Percentiles rank a stretch among this genome's conserved stretches.
Conservation (phyloP, 73 alveolate species). For the Uronychia binucleata region DNA sequence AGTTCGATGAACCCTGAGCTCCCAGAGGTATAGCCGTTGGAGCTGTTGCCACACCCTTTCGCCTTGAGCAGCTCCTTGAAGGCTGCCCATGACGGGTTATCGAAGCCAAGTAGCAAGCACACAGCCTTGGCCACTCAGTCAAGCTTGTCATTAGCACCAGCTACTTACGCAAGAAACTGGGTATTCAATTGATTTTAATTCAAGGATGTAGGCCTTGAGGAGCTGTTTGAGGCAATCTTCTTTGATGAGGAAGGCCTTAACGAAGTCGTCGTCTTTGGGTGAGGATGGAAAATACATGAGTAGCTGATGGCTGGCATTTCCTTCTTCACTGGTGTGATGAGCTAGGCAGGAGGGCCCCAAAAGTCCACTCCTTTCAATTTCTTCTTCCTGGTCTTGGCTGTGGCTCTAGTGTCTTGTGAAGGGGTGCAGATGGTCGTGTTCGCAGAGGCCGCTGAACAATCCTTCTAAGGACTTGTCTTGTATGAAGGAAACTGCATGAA, state of each 20-base stretch:
- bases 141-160: background rate
- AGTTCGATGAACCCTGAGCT: background rate
- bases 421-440: background rate
- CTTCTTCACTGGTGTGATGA: background rate
- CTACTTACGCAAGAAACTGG: background rate
- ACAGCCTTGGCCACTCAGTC: background rate
- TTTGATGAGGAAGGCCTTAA: background rate
- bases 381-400: background rate
- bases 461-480: background rate
- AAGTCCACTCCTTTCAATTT: background rate
- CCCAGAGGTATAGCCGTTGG: background rate
- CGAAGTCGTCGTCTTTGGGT: background rate
- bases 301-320: too few species aligned
- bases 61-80: background rate
- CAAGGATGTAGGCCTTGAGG: background rate
- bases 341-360: background rate
- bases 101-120: background rate
- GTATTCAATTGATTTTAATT: background rate
- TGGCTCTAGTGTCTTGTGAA: background rate
- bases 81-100: background rate
- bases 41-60: background rate
- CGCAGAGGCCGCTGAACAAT: background rate
- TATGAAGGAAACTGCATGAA: background rate
- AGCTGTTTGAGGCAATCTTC: background rate
- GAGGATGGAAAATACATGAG: background rate